Evolutionary conservation across 257 asterid genomes (phyloP).

Genomic region (Rubia yunnanensis): DNA sequence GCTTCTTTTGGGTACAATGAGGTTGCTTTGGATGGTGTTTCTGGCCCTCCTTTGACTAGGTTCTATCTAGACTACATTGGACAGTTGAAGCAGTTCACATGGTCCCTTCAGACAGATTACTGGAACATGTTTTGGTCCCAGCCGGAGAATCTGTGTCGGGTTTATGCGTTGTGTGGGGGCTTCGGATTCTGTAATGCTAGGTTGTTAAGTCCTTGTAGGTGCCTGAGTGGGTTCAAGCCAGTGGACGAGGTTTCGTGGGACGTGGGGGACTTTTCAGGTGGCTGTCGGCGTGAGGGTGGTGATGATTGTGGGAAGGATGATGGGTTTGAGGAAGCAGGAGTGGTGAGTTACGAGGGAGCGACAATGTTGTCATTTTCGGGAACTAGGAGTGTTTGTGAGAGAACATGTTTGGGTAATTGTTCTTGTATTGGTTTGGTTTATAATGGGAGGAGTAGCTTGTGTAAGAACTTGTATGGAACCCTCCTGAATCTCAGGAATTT

Average conservation of each 20-base stretch:
- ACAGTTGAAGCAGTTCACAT: constrained; percentile 58
- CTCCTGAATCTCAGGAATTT: constrained; percentile 45
- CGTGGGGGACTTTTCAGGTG: constrained; percentile 54
- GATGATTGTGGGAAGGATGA: constrained; percentile 36
- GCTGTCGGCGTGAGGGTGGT: constrained; percentile 38
- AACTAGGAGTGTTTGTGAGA: constrained; percentile 47
- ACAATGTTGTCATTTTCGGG: constrained; percentile 30
- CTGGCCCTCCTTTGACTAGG: constrained; percentile 57
- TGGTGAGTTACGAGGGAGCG: constrained; percentile 37
- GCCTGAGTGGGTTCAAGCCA: constrained; percentile 53
- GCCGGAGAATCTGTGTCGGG: constrained; percentile 56
- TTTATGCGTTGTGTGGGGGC: constrained; percentile 60
- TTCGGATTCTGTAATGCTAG: constrained; percentile 50
- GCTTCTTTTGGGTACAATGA: constrained; percentile 65
- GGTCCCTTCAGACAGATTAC: constrained; percentile 50
- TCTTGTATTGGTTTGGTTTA: constrained; percentile 60
- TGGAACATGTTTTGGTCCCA: constrained; percentile 82
- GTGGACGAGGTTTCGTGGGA: constrained; percentile 42
- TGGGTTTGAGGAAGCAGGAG: constrained; percentile 55
- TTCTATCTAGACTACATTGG: constrained; percentile 54
- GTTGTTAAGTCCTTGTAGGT: constrained; percentile 42
- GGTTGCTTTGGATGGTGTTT: constrained; percentile 43
- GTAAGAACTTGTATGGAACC: constrained; percentile 53
- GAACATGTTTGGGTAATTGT: constrained; percentile 48
- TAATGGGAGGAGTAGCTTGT: constrained; percentile 29